phyloP scores from a whole-genome alignment of 139 green algal species.

The Raphidocelis subcapitata region DNA sequence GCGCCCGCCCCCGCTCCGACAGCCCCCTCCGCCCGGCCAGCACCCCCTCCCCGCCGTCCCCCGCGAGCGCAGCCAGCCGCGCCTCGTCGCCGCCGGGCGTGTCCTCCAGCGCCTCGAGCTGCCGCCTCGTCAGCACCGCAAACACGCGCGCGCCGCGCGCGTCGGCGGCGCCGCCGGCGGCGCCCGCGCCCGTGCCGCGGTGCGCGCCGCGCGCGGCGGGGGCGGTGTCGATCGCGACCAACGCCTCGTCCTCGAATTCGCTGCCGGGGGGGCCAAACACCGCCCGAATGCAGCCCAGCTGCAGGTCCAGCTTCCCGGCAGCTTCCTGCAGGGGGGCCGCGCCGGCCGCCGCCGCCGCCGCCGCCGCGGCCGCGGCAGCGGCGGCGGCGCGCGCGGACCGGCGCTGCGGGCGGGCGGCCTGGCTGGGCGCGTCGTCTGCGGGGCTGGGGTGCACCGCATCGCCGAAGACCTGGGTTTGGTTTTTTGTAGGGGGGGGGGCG shows the following conservation, averaged over 20 bases:
- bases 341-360: slow-evolving; percentile 2
- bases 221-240: slow-evolving; percentile 57
- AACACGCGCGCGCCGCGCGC: slow-evolving; percentile 10
- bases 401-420: neutral
- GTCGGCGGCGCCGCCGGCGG: neutral
- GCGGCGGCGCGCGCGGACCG: neutral
- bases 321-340: slow-evolving; percentile 10
- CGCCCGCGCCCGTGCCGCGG: neutral
- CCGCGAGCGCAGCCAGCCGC: slow-evolving; percentile 35
- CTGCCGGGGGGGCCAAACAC: slow-evolving; percentile 39
- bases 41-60: neutral
- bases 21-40: too few species aligned
- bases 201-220: neutral
- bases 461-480: too few species aligned
- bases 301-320: slow-evolving; percentile 61
- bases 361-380: neutral
- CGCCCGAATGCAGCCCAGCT: slow-evolving; percentile 57
- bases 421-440: neutral
- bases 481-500: too few species aligned
- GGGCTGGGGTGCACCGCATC: too few species aligned
- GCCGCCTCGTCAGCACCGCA: neutral
- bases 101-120: slow-evolving; percentile 39
- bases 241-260: slow-evolving; percentile 21
- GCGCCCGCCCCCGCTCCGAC: too few species aligned
- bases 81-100: slow-evolving; percentile 46